These are phyloP conservation scores for Hypholoma sublateritium DNA, from an alignment of 768 basidiomycete genomes.

Conservation along the genomic window DNA sequence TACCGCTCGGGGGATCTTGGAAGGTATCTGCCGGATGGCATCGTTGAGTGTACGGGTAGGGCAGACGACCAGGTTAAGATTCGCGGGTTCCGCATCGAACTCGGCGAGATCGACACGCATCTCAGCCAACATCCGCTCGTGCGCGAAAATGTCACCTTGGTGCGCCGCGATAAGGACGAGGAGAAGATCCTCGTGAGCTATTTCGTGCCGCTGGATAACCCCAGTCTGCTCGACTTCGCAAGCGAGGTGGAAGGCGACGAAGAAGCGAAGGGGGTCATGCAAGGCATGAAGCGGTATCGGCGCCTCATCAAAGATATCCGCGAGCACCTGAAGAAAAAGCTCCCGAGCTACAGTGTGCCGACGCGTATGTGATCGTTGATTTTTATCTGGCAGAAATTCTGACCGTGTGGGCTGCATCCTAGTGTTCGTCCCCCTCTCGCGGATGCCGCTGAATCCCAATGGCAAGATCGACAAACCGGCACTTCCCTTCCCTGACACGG, in stretches of 20 bases:
- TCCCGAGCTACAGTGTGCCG: constrained; percentile 93
- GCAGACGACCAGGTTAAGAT: constrained; percentile 99
- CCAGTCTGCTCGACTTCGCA: constrained; percentile 64
- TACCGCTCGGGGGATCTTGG: constrained; percentile 97
- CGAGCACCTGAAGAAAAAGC: constrained; percentile 94
- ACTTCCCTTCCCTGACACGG: constrained; percentile 97
- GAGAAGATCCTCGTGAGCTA: constrained; percentile 98
- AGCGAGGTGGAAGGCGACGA: constrained; percentile 66
- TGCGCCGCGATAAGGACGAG: constrained; percentile 96
- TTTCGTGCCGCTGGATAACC: constrained; percentile 84
- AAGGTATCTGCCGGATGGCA: constrained; percentile 87
- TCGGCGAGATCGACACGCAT: constrained; percentile 97
- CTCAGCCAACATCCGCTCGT: constrained; percentile 91
- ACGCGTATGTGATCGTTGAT: constrained; percentile 55
- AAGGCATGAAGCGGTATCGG: constrained; percentile 83
- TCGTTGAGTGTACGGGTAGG: constrained; percentile 94
- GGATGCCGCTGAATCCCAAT: constrained; percentile 98
- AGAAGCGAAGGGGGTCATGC: constrained; percentile 58
- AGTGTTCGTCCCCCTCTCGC: constrained; percentile 93
- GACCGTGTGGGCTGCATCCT: constrained; percentile 9
- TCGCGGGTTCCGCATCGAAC: constrained; percentile 97
- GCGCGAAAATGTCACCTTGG: constrained; percentile 97
- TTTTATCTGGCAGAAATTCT: background rate
- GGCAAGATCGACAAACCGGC: constrained; percentile 99
- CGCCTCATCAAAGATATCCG: constrained; percentile 90